phyloP scores from a whole-genome alignment of 2,329 filamentous ascomycete genomes.

The Aspergillus sp. region DNA sequence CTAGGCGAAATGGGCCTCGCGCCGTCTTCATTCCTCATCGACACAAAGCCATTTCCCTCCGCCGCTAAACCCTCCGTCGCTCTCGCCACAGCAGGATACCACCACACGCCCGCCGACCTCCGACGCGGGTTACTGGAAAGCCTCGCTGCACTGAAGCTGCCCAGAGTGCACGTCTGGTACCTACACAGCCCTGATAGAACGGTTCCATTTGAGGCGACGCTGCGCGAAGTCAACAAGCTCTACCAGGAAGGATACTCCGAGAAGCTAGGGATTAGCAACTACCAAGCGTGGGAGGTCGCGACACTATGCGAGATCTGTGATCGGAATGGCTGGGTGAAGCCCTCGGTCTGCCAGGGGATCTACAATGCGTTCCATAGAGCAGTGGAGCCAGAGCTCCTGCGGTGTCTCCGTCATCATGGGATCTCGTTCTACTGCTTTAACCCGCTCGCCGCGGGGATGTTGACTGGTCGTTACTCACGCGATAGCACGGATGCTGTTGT shows the following conservation, averaged over 20 bases:
- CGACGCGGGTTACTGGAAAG: conserved; percentile 35
- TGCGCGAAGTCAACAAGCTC: conserved; percentile 49
- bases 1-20: too few relatives aligned
- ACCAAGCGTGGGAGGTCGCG: too few relatives aligned
- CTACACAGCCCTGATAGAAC: conserved; percentile 53
- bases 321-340: conserved; percentile 42
- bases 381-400: conserved; percentile 45
- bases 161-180: conserved; percentile 51
- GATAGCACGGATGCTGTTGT: conserved; percentile 17
- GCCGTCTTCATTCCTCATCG: too few relatives aligned
- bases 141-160: conserved; percentile 39
- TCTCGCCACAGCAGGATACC: conserved; percentile 29
- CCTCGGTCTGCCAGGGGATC: conserved; percentile 49
- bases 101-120: conserved; percentile 24
- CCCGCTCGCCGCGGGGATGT: conserved; percentile 48
- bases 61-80: too few relatives aligned
- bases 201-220: conserved; percentile 47
- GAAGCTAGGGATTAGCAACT: conserved; percentile 46
- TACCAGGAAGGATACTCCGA: conserved; percentile 47
- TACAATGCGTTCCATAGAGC: conserved; percentile 42
- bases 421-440: conserved; percentile 45
- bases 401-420: conserved; percentile 44
- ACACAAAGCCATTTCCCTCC: too few relatives aligned
- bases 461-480: conserved; percentile 43
- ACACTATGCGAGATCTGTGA: conserved; percentile 49